phyloP scores from a whole-genome alignment of 768 basidiomycete species.

The Suillus clintonianus region DNA sequence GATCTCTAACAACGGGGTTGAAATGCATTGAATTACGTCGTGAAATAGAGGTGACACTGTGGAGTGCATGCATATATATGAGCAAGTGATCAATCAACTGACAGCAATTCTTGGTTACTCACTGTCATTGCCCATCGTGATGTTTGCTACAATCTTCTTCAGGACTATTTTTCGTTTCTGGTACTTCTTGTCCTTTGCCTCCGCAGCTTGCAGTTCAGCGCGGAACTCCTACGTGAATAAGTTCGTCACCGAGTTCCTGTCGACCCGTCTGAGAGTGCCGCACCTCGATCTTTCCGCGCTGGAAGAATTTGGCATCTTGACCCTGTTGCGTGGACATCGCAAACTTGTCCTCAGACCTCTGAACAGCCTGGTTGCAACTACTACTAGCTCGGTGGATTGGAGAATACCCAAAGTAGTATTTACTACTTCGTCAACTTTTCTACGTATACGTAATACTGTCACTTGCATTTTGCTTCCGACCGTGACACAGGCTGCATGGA shows the following conservation, averaged over 20 bases:
- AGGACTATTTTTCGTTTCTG: conserved; percentile 89
- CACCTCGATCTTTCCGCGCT: conserved; percentile 90
- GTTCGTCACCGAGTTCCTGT: conserved; percentile 14
- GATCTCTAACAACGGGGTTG: conserved; percentile 94
- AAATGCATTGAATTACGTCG: conserved; percentile 94
- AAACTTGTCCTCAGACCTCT: not conserved
- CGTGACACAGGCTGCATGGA: not conserved
- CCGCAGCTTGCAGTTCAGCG: conserved; percentile 86
- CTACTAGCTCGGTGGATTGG: not conserved
- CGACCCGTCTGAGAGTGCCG: conserved; percentile 13
- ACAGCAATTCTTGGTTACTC: conserved; percentile 37
- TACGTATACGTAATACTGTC: conserved; percentile 2
- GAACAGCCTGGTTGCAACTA: not conserved
- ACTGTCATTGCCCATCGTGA: conserved; percentile 99
- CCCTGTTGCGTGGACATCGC: conserved; percentile 57
- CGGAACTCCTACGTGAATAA: conserved; percentile 71
- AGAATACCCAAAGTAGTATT: not conserved
- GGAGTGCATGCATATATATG: conserved; percentile 17
- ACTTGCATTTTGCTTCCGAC: conserved; percentile 10
- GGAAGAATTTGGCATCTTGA: conserved; percentile 91
- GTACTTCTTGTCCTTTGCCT: conserved; percentile 96
- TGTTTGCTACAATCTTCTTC: conserved; percentile 98
- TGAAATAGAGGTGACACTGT: conserved; percentile 95
- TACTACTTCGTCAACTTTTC: not conserved
- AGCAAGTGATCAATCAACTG: conserved; percentile 12